Evolutionary conservation across 1,284 basidiomycete genomes (phyloP).

Genomic region (Cutaneotrichosporon cyanovorans): DNA sequence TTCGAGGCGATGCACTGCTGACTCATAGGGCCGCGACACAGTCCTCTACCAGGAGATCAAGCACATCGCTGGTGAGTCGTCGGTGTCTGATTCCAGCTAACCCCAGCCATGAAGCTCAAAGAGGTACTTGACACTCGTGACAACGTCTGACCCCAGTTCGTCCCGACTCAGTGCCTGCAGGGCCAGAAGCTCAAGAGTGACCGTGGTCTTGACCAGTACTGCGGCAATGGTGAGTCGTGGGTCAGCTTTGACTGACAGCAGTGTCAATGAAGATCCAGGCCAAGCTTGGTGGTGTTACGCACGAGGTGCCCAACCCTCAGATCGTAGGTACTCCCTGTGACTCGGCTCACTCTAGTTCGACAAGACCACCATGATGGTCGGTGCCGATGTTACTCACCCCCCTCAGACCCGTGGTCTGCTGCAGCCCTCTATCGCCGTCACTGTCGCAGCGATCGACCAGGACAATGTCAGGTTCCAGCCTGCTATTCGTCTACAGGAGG

Average conservation of each 20-base stretch:
- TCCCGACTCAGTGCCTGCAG: conserved; percentile 43
- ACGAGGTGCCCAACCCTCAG: conserved; percentile 28
- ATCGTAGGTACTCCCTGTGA: conserved; percentile 11
- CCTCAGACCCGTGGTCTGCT: conserved; percentile 28
- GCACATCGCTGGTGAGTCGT: conserved; percentile 24
- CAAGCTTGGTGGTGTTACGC: conserved; percentile 50
- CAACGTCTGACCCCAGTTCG: conserved; percentile 3
- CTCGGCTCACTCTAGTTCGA: conserved; percentile 21
- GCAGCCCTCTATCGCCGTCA: conserved; percentile 47
- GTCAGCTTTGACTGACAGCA: background rate
- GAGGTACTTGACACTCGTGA: background rate
- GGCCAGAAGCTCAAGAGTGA: conserved; percentile 39
- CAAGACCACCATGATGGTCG: conserved; percentile 47
- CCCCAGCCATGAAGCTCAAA: conserved; percentile 10
- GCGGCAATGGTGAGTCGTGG: conserved; percentile 34
- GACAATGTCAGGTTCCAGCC: conserved; percentile 40
- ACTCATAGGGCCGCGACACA: conserved; percentile 30
- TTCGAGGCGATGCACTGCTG: background rate
- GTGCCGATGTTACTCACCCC: conserved; percentile 40
- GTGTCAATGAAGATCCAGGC: conserved; percentile 44
- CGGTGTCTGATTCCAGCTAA: background rate
- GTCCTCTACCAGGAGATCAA: conserved; percentile 46
- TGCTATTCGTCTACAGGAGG: conserved; percentile 46
- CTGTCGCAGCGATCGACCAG: conserved; percentile 45
- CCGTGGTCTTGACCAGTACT: conserved; percentile 47